A percentile compares a stretch with the other conserved stretches of the same genome.
These are phyloP conservation scores for Elymus sibiricus DNA, from an alignment of 176 grass and related monocot species.

Conservation along the genomic window DNA sequence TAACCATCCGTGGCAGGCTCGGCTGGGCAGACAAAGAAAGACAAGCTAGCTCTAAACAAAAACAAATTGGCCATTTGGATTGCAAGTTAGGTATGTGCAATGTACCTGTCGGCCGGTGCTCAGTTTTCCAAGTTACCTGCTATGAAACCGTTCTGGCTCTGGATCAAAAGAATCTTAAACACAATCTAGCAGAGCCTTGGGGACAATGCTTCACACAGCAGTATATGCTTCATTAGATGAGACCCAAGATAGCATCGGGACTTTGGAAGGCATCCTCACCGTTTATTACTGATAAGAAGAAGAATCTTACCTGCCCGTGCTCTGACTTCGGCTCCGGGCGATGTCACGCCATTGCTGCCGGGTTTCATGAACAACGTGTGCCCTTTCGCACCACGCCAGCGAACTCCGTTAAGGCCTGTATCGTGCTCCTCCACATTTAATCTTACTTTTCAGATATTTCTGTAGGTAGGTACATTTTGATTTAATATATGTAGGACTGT, in stretches of 20 bases:
- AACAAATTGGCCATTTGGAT: not conserved
- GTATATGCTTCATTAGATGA: not conserved
- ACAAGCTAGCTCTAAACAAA: slow-evolving; percentile 19
- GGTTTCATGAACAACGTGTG: too few species aligned
- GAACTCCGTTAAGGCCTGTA: too few species aligned
- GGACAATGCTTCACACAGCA: not conserved
- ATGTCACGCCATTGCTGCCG: not conserved
- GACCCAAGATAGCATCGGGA: not conserved
- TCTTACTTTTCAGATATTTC: not conserved
- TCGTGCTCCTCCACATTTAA: not conserved
- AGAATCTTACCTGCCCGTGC: not conserved
- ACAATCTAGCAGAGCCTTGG: not conserved
- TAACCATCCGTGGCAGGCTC: not conserved
- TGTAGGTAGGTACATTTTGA: not conserved
- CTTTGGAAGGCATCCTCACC: not conserved
- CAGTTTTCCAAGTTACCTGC: not conserved
- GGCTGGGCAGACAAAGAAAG: not conserved
- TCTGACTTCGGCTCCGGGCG: not conserved
- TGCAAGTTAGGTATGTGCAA: slow-evolving; percentile 11
- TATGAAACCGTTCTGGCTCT: not conserved
- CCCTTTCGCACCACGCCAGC: too few species aligned
- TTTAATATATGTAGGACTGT: not conserved
- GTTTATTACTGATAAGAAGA: not conserved
- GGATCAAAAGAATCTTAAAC: slow-evolving; percentile 3
- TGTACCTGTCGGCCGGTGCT: not conserved